Evolutionary conservation across 1,284 basidiomycete genomes (phyloP).

Genomic region (Stygiomarasmius scandens): DNA sequence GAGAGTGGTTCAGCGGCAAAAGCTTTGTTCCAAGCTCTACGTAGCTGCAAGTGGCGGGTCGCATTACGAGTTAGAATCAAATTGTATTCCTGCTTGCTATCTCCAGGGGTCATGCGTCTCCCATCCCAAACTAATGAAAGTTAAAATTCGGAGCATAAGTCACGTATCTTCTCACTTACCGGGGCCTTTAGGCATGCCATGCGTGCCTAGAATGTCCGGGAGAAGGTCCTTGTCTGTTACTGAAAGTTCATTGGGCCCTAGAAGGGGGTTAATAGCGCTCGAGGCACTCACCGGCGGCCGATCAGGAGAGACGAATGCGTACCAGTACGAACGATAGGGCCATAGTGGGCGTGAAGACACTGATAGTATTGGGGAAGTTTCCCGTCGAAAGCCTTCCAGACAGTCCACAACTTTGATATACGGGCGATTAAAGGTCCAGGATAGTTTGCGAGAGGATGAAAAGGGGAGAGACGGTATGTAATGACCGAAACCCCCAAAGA

Average conservation of each 20-base stretch:
- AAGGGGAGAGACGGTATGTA: slow-evolving; percentile 44
- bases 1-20: slow-evolving; percentile 47
- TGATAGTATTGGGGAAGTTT: slow-evolving; percentile 32
- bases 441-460: slow-evolving; percentile 43
- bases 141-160: background rate
- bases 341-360: slow-evolving; percentile 40
- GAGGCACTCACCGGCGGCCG: too few relatives aligned
- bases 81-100: slow-evolving; percentile 35
- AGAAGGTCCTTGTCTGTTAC: slow-evolving; percentile 4
- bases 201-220: slow-evolving; percentile 1
- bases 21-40: slow-evolving; percentile 55
- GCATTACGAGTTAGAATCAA: background rate
- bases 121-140: slow-evolving; percentile 29
- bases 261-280: background rate
- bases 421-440: slow-evolving; percentile 42
- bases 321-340: slow-evolving; percentile 42
- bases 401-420: slow-evolving; percentile 34
- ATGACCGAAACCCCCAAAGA: slow-evolving; percentile 24
- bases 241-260: slow-evolving; percentile 15
- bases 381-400: slow-evolving; percentile 29
- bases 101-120: slow-evolving; percentile 21
- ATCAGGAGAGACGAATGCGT: too few relatives aligned
- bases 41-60: slow-evolving; percentile 28
- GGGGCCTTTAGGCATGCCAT: slow-evolving; percentile 37
- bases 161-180: slow-evolving; percentile 25